A percentile compares a stretch with the other conserved stretches of the same genome.
Evolutionary conservation across 2,329 filamentous ascomycete genomes (phyloP).

Genomic region (Chrysosporium queenslandicum): DNA sequence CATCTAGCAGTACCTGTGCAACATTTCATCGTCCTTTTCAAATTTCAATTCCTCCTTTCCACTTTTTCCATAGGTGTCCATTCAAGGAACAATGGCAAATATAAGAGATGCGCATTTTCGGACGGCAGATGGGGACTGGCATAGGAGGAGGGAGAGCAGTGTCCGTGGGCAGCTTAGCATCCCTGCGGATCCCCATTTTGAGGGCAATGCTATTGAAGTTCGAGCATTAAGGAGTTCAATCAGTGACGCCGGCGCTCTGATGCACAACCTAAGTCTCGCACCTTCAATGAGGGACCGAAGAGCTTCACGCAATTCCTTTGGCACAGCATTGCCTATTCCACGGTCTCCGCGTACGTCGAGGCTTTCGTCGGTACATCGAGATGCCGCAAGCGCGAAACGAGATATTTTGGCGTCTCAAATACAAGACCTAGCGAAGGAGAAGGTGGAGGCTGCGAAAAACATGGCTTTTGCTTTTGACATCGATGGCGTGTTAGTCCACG

Average conservation of each 20-base stretch:
- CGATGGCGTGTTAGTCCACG: slow-evolving; percentile 65
- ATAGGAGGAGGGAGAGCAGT: slow-evolving; percentile 9
- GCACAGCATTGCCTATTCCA: slow-evolving; percentile 61
- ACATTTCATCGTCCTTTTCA: neutral
- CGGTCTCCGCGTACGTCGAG: slow-evolving; percentile 59
- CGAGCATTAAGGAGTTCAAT: slow-evolving; percentile 59
- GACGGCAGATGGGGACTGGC: neutral
- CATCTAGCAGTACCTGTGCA: neutral
- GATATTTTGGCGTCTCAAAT: slow-evolving; percentile 61
- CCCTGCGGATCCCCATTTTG: slow-evolving; percentile 35
- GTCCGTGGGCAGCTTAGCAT: slow-evolving; percentile 26
- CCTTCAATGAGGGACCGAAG: slow-evolving; percentile 59
- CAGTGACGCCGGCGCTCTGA: slow-evolving; percentile 57
- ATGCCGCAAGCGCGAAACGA: slow-evolving; percentile 51
- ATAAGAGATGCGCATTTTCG: slow-evolving; percentile 5
- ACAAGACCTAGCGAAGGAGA: slow-evolving; percentile 56
- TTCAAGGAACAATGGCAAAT: slow-evolving; percentile 5
- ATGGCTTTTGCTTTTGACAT: slow-evolving; percentile 66
- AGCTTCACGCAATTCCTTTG: slow-evolving; percentile 66
- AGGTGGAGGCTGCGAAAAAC: slow-evolving; percentile 61
- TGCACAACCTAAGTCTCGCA: slow-evolving; percentile 60
- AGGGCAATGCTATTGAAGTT: slow-evolving; percentile 53
- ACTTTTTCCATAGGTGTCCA: neutral
- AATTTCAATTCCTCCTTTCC: neutral
- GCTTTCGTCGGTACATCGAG: slow-evolving; percentile 51